A percentile compares a stretch with the other conserved stretches of the same genome.
Conservation (phyloP, 78 protist species). For the Chrysochromulina tobinii region DNA sequence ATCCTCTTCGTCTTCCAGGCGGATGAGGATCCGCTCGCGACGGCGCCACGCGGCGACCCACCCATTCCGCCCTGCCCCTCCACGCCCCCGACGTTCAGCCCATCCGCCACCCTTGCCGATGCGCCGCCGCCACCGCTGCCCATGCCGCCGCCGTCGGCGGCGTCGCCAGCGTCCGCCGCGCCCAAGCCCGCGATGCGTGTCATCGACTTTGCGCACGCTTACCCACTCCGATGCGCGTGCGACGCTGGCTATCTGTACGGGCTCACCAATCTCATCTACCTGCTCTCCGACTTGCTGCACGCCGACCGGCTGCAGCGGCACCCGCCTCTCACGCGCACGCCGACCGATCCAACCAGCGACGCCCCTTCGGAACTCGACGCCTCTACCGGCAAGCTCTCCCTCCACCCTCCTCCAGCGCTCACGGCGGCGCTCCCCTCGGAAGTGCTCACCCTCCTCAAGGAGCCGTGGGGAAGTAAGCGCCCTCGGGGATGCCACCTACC, state of each 20-base stretch:
- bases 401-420: background rate
- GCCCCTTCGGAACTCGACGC: background rate
- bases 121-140: too few relatives aligned
- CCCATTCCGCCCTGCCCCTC: background rate
- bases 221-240: background rate
- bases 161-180: background rate
- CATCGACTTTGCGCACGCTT: background rate
- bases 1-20: constrained; percentile 4
- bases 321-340: background rate
- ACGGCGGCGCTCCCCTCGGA: background rate
- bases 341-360: background rate
- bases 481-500: background rate
- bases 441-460: too few relatives aligned
- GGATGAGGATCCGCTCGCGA: background rate
- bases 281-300: background rate
- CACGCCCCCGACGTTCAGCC: background rate
- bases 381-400: background rate
- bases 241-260: background rate
- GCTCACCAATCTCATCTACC: background rate
- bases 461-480: background rate
- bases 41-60: background rate
- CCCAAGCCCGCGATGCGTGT: background rate
- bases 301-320: background rate
- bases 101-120: too few relatives aligned
- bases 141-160: background rate